Conservation (phyloP, 1,284 basidiomycete species). For the Ceratorhiza oryzae-sativae region DNA sequence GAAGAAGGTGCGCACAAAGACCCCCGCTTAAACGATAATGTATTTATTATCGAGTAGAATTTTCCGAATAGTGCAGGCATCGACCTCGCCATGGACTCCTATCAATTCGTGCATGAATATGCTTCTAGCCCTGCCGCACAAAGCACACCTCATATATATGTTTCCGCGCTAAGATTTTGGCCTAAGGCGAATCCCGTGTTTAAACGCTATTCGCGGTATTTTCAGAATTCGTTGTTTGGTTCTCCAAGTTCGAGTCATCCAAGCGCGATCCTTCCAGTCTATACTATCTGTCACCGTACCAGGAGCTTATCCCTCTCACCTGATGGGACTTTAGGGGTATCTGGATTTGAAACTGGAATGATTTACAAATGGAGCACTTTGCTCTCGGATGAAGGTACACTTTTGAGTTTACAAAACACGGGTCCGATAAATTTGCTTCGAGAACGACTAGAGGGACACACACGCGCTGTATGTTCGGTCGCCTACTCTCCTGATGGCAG, state of each 20-base stretch:
- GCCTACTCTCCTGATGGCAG: constrained; percentile 15
- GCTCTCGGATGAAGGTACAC: no score
- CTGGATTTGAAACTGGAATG: background rate
- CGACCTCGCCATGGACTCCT: background rate
- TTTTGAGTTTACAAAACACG: background rate
- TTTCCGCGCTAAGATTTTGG: background rate
- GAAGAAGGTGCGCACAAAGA: background rate
- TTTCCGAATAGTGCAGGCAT: background rate
- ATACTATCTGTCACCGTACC: background rate
- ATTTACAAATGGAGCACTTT: background rate
- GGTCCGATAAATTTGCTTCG: no score
- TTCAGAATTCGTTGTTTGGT: background rate
- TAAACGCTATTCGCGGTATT: background rate
- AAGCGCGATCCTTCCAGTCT: background rate
- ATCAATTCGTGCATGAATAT: background rate
- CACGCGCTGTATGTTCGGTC: background rate
- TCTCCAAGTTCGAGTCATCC: background rate
- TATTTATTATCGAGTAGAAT: no score
- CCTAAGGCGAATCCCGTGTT: background rate
- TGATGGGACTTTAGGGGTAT: constrained; percentile 5
- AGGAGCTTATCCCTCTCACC: background rate
- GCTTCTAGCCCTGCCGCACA: constrained; percentile 2
- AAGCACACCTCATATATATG: constrained; percentile 19
- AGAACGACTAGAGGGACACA: background rate
- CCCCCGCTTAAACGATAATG: no score